Conservation (phyloP, 202 grass and related monocot genomes). For the Carex arenaria region DNA sequence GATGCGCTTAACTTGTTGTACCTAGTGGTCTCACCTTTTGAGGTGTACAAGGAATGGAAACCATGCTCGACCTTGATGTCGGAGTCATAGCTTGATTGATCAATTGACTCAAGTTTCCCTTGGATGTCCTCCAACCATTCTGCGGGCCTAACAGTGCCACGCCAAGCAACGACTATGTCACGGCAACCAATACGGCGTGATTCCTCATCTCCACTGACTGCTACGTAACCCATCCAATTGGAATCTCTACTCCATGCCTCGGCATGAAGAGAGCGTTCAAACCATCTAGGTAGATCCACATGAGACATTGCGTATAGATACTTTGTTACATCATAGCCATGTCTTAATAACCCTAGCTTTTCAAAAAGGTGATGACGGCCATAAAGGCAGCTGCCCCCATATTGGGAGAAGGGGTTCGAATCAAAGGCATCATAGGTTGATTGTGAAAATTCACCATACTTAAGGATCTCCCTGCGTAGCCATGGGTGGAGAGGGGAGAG, state of each 20-base stretch:
- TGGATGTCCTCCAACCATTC: slow-evolving; percentile 44
- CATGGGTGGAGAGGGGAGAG: slow-evolving; percentile 27
- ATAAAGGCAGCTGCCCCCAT: slow-evolving; percentile 24
- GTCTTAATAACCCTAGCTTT: slow-evolving; percentile 3
- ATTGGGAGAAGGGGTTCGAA: slow-evolving; percentile 6
- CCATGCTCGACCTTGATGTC: slow-evolving; percentile 36
- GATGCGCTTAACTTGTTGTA: slow-evolving; percentile 33
- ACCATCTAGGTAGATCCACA: slow-evolving; percentile 23
- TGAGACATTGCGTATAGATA: slow-evolving; percentile 33
- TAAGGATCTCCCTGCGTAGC: slow-evolving; percentile 32
- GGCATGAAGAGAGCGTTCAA: slow-evolving; percentile 31
- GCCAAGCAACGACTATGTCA: slow-evolving; percentile 49
- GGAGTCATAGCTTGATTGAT: not conserved
- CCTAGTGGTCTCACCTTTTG: slow-evolving; percentile 21
- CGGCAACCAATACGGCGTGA: slow-evolving; percentile 25
- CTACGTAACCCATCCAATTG: slow-evolving; percentile 60
- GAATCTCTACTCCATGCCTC: slow-evolving; percentile 33
- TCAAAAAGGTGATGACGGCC: slow-evolving; percentile 6
- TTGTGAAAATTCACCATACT: slow-evolving; percentile 28
- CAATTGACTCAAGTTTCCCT: slow-evolving; percentile 15
- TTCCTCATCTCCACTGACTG: slow-evolving; percentile 32
- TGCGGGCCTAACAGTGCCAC: slow-evolving; percentile 27
- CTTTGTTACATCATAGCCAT: slow-evolving; percentile 22
- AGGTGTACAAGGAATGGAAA: slow-evolving; percentile 41
- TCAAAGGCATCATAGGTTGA: slow-evolving; percentile 33